Evolutionary conservation across 352 stramenopile species (phyloP).

Genomic region (Pythium myriotylum): DNA sequence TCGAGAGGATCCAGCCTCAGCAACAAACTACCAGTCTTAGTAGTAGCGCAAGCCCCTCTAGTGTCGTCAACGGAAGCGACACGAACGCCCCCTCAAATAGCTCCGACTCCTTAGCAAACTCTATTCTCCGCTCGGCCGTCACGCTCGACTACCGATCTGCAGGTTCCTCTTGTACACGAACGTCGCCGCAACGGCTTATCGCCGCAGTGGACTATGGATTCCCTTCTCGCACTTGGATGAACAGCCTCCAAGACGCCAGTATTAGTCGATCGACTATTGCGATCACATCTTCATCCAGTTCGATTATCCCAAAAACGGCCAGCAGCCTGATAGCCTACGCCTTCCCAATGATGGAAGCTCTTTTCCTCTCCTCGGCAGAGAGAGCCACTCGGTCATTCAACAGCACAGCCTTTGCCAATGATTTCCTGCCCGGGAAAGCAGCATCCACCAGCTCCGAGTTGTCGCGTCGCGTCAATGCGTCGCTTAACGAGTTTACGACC

Average conservation of each 20-base stretch:
- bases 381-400: neutral
- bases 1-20: conserved; percentile 4
- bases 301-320: neutral
- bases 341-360: conserved; percentile 13
- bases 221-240: conserved; percentile 48
- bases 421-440: neutral
- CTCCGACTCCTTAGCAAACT: conserved; percentile 7
- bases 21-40: neutral
- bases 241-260: neutral
- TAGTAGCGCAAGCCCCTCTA: neutral
- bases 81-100: neutral
- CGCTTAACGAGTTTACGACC: conserved; percentile 4
- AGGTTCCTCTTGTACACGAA: conserved; percentile 34
- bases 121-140: conserved; percentile 38
- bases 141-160: conserved; percentile 19
- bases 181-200: conserved; percentile 47
- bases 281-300: neutral
- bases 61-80: conserved; percentile 8
- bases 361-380: conserved; percentile 18
- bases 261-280: neutral
- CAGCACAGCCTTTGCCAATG: neutral
- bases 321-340: conserved; percentile 14
- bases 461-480: conserved; percentile 12
- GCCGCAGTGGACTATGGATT: conserved; percentile 57
- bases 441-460: neutral